Percentiles rank a stretch among this genome's conserved stretches.
phyloP scores from a whole-genome alignment of 2,329 filamentous ascomycete genomes.

The Talaromyces funiculosus region DNA sequence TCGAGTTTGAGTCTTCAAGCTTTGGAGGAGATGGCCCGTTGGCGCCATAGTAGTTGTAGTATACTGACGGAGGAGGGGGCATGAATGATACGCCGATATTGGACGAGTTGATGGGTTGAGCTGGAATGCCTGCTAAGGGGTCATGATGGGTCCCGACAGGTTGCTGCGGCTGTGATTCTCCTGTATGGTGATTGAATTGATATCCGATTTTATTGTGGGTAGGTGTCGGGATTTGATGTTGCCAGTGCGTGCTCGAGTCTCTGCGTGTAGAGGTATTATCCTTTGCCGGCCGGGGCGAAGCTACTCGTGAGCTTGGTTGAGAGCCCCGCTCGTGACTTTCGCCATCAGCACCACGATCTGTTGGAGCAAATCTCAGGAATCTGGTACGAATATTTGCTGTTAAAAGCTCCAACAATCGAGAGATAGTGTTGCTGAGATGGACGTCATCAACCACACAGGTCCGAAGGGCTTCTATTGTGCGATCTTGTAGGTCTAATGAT shows the following conservation, averaged over 20 bases:
- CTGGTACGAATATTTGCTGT: constrained; percentile 54
- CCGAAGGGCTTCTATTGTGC: constrained; percentile 53
- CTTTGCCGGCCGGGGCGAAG: constrained; percentile 31
- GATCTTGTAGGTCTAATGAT: constrained; percentile 54
- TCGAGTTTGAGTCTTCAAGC: constrained; percentile 16
- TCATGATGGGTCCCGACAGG: constrained; percentile 25
- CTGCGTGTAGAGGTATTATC: constrained; percentile 19
- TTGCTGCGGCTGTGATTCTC: constrained; percentile 14
- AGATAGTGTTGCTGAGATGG: constrained; percentile 58
- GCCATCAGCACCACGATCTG: constrained; percentile 41
- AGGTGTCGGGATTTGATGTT: constrained; percentile 5
- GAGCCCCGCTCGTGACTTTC: constrained; percentile 34
- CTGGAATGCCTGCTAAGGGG: constrained; percentile 40
- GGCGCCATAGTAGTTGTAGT: constrained; percentile 40
- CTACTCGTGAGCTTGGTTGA: constrained; percentile 28
- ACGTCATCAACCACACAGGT: constrained; percentile 61
- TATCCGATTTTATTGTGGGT: constrained; percentile 6
- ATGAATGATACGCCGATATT: constrained; percentile 44
- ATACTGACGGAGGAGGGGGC: constrained; percentile 43
- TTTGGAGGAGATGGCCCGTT: constrained; percentile 26
- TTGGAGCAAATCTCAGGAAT: constrained; percentile 53
- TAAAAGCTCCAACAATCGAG: constrained; percentile 55
- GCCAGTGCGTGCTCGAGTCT: constrained; percentile 17
- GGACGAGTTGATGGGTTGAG: constrained; percentile 41
- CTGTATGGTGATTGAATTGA: constrained; percentile 7